A percentile compares a stretch with the other conserved stretches of the same genome.
These are phyloP conservation scores for Botrytis pseudocinerea DNA, from an alignment of 2,329 filamentous ascomycete genomes.

Conservation along the genomic window DNA sequence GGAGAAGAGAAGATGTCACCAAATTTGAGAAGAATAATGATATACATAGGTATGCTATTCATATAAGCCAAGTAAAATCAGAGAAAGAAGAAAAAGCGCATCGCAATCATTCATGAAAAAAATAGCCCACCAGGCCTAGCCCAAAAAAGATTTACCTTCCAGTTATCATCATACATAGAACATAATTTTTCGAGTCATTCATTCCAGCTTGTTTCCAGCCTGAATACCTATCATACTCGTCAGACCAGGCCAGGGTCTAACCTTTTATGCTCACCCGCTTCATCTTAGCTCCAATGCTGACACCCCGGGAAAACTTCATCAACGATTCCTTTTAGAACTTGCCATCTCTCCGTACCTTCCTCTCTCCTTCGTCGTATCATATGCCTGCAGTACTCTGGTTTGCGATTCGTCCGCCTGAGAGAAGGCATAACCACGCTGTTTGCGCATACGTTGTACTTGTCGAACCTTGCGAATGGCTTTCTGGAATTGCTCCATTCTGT, in stretches of 20 bases:
- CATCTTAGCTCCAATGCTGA: not conserved
- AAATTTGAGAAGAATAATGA: slow-evolving; percentile 1
- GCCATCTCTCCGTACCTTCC: slow-evolving; percentile 93
- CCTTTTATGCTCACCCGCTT: not conserved
- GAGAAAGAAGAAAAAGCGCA: not conserved
- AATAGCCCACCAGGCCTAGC: slow-evolving; percentile 13
- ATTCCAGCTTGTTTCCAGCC: not conserved
- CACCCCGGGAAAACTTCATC: not conserved
- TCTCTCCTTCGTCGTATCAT: slow-evolving; percentile 91
- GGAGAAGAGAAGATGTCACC: not conserved
- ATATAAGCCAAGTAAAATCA: not conserved
- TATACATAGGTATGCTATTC: slow-evolving; percentile 2
- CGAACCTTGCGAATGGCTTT: slow-evolving; percentile 98
- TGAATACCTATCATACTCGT: not conserved
- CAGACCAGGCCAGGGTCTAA: slow-evolving; percentile 16
- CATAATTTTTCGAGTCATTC: slow-evolving; percentile 9
- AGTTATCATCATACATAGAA: slow-evolving; percentile 22
- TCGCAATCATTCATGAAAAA: slow-evolving; percentile 6
- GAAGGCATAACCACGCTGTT: slow-evolving; percentile 97
- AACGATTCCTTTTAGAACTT: slow-evolving; percentile 32
- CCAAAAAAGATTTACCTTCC: slow-evolving; percentile 14
- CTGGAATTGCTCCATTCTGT: slow-evolving; percentile 98
- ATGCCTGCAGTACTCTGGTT: slow-evolving; percentile 91
- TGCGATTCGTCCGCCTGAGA: slow-evolving; percentile 96
- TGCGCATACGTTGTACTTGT: slow-evolving; percentile 98